Evolutionary conservation across 2,329 filamentous ascomycete genomes (phyloP).

Genomic region (Aspergillus novofumigatus): DNA sequence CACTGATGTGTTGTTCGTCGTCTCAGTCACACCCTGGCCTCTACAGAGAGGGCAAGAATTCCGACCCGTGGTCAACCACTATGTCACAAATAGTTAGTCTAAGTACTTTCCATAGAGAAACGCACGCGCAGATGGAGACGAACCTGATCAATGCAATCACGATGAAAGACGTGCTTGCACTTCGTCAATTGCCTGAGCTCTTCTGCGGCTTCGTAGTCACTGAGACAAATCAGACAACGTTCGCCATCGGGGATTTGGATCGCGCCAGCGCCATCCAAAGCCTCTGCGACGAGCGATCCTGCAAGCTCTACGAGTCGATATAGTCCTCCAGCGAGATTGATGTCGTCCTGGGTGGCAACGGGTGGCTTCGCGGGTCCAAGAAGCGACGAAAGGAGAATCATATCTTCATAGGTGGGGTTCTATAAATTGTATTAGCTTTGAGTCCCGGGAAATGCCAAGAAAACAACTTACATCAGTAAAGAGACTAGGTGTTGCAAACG

Average conservation of each 20-base stretch:
- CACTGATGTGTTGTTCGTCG: conserved; percentile 15
- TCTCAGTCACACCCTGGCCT: conserved; percentile 41
- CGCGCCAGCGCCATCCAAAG: conserved; percentile 36
- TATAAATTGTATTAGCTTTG: conserved; percentile 20
- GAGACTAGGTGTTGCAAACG: conserved; percentile 64
- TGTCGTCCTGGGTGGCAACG: conserved; percentile 61
- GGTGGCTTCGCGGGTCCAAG: conserved; percentile 66
- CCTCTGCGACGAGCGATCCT: conserved; percentile 45
- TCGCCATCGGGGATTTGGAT: conserved; percentile 45
- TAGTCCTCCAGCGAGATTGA: conserved; percentile 58
- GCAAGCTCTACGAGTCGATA: conserved; percentile 49
- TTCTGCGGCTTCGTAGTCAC: conserved; percentile 61
- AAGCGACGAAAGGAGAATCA: conserved; percentile 64
- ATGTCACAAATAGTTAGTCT: conserved; percentile 25
- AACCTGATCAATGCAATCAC: conserved; percentile 67
- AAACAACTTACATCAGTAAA: conserved; percentile 59
- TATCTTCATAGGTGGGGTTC: conserved; percentile 67
- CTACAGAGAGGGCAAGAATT: conserved; percentile 38
- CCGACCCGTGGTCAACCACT: conserved; percentile 62
- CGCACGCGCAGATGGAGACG: conserved; percentile 21
- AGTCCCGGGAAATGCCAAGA: background rate
- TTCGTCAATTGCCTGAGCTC: conserved; percentile 58
- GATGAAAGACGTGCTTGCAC: conserved; percentile 65
- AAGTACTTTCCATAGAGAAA: conserved; percentile 1
- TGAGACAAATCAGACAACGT: conserved; percentile 63